A percentile compares a stretch with the other conserved stretches of the same genome.
Evolutionary conservation across 2,329 filamentous ascomycete species (phyloP).

Genomic region (Septoria linicola): DNA sequence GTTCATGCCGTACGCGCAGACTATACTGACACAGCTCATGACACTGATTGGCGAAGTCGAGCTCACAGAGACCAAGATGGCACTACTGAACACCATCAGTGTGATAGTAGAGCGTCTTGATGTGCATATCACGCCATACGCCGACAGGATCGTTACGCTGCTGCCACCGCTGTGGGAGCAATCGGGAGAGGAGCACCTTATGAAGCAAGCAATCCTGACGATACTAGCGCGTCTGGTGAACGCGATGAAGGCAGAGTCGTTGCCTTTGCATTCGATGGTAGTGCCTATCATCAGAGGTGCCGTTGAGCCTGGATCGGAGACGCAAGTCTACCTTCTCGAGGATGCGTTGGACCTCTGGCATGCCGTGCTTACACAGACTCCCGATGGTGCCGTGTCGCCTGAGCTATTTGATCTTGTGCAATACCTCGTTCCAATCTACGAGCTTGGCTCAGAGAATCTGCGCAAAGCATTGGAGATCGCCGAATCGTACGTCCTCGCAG

Average conservation of each 20-base stretch:
- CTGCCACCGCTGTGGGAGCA: conserved; percentile 82
- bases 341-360: conserved; percentile 90
- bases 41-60: conserved; percentile 76
- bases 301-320: conserved; percentile 69
- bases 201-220: conserved; percentile 89
- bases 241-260: conserved; percentile 75
- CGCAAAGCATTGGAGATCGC: conserved; percentile 51
- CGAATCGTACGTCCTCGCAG: conserved; percentile 50
- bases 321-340: conserved; percentile 80
- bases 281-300: conserved; percentile 80
- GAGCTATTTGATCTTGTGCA: conserved; percentile 46
- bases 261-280: conserved; percentile 75
- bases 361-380: conserved; percentile 66
- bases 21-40: conserved; percentile 71
- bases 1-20: conserved; percentile 75
- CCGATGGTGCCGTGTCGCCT: conserved; percentile 41
- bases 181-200: conserved; percentile 81
- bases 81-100: conserved; percentile 81
- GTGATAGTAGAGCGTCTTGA: conserved; percentile 80
- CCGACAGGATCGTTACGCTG: conserved; percentile 77
- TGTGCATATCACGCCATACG: conserved; percentile 63
- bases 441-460: conserved; percentile 50
- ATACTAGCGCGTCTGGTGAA: conserved; percentile 82
- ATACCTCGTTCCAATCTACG: conserved; percentile 49
- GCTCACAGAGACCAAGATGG: conserved; percentile 84